Base-by-base conservation (phyloP, 2,329 filamentous ascomycete species). In the Talaromyces atroroseus region DNA sequence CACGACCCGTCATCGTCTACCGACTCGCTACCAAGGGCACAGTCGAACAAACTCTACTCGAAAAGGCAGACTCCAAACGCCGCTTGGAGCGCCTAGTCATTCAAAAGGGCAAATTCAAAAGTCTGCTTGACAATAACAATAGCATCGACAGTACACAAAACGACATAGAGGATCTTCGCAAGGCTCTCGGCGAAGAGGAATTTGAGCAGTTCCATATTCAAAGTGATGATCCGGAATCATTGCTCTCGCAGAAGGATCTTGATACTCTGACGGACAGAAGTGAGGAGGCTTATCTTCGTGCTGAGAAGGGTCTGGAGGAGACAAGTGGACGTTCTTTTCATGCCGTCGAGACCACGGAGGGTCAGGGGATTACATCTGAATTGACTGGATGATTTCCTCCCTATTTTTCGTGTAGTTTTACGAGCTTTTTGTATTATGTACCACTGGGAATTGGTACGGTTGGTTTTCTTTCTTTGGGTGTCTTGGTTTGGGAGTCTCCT, bases 71-170 rank as follows among this genome's bases (percentile, higher is more conserved):
- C 64, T 90, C 89, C 1, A 99, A 99, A 72, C 86, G 94, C 0
- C 82, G 92, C 1, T 80, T 99, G 0, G 94, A 99, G 70, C 95
- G 96, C 68, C 79, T 99, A 0, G 90, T 99, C 6, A 99, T 99
- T 66, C 89, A 92, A 59, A 97, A 97, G 70, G 92, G 92, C 2
- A 86, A 88, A 5, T 92, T 95, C 72, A 84, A 81, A 61, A 85
- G 82, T 11, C 83, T 91, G 74, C 65, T 78, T 1, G 71, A 88
- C 64, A 85, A 85, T 63, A 29, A 16, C 32, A 36, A 36, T n/a
- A n/a, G n/a, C 32, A 36, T 14, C 32, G 62, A 76, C 53, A 83
- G 60, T 5, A 68, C 57, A 5, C 71, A 71, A 18, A 71, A 71
- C 18, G 71, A 89, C 1, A 81, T 85, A 52, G 79, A 81, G 21